Base-by-base conservation (phyloP, 2,329 filamentous ascomycete genomes). In the Helminthosporium solani region DNA sequence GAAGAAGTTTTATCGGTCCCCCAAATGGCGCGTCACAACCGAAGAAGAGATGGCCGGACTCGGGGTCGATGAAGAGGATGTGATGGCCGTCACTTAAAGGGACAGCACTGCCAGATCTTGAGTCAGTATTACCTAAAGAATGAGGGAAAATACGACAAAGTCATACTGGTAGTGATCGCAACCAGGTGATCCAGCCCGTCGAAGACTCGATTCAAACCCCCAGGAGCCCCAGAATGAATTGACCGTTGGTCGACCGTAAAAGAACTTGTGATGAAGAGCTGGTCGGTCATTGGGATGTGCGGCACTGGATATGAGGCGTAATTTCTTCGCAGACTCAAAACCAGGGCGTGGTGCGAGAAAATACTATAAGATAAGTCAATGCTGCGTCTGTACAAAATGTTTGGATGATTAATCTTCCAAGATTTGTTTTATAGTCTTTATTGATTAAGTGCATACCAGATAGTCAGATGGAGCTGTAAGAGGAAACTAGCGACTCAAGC, bases 31-130 rank as follows among this genome's bases (percentile, higher is more conserved):
- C 78, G 68, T 86, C 81, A 36, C 75, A 81, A 3, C 84, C 84
- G 14, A 88, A 68, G 49, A 78, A 84, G 6, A 87, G 73, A 7
- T 75, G 65, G 8, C 75, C 77, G 1, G 75, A 79, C 9, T 66
- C 65, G 3, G 83, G 82, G 58, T 87, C 83, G 6, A 81, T 81
- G 61, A 85, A 87, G 4, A 87, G 66, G 28, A 87, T 73, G 54
- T 87, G 82, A 45, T 79, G 71, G 1, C 84, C 83, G 61, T 87
- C 85, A 50, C 81, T 84, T 31, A 87, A 63, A 3, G 85, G 84
- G 11, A 85, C 68, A 2, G 83, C 83, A 36, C 35, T 31, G 14
- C 5, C 4, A 12, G 14, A 12, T 8, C n/a, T 31, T 8, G 7
- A 31, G 28, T 31, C 12, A 31, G 28, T 3, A 31, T 31, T 4